Evolutionary conservation across 2,329 filamentous ascomycete species (phyloP), one percentile per base, ranked within the genome.

Genomic region (Ceratocystis cacaofunesta): DNA sequence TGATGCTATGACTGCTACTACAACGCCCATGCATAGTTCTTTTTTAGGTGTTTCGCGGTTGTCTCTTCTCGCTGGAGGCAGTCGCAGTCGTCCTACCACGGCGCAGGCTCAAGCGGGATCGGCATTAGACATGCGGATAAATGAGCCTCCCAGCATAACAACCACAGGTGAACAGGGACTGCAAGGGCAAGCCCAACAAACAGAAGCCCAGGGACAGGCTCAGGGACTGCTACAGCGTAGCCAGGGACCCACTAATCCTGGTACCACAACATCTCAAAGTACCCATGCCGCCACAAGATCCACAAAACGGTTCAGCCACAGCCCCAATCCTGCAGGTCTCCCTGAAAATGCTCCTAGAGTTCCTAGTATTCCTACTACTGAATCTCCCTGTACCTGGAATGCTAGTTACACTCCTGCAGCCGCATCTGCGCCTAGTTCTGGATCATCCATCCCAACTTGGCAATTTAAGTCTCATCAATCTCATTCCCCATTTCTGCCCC

Each of bases 21-120:
- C 32, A 19, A 65, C 58, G 12, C 55, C 65, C 43, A 52, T 22
- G 10, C 61, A 22, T 46, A 64, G 65, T 61, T 66, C 65, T 66
- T 66, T 66, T 66, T 66, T 66, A 66, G 65, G 65, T 25, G 65
- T 46, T 32, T 66, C 65, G 61, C 65, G 65, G 44, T 62, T 66
- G 65, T 66, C 65, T 61, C 62, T 64, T 50, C 61, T 64, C 62
- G 43, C 60, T 63, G 62, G 58, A 58, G 60, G 58, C 48, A 50
- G 66, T 44, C 66, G 63, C 63, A 62, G 63, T 12, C 66, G 58
- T n/a, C 43, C 63, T 6, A 50, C 30, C 19, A 65, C 50, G 25
- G 66, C 48, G 19, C 22, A 60, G 57, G 44, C 30, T 43, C 32
- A 48, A 58, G 55, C 55, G 55, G 55, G 7, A 58, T 52, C 48